Percentiles rank a stretch among this genome's conserved stretches.
phyloP scores from a whole-genome alignment of 2,329 filamentous ascomycete genomes.

The Trichoderma afroharzianum region DNA sequence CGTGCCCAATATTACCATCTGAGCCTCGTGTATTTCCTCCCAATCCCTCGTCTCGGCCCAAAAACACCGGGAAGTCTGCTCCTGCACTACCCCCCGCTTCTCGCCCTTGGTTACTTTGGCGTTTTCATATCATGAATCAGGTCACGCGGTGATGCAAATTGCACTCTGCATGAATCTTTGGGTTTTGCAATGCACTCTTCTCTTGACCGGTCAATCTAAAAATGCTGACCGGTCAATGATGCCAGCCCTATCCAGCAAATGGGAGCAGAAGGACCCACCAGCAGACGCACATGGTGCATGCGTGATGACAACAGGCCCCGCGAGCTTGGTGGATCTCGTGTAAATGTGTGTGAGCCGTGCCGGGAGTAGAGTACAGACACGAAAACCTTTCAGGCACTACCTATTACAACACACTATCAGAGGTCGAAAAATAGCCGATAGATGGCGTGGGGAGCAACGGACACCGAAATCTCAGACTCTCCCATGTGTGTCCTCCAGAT shows the following conservation, averaged over 20 bases:
- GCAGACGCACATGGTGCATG: neutral
- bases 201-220: conserved; percentile 12
- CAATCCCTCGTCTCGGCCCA: neutral
- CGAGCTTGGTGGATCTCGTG: neutral
- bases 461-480: neutral
- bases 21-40: neutral
- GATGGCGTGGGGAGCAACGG: neutral
- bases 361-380: neutral
- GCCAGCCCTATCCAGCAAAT: conserved; percentile 13
- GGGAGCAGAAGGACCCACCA: neutral
- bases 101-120: neutral
- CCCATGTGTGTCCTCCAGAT: neutral
- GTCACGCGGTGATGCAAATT: conserved; percentile 1
- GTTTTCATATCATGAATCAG: neutral
- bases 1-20: neutral
- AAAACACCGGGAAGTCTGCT: neutral
- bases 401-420: neutral
- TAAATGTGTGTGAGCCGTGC: neutral
- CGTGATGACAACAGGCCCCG: conserved; percentile 3
- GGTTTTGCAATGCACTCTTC: neutral
- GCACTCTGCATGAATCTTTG: neutral
- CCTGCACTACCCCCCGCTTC: neutral
- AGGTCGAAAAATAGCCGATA: neutral
- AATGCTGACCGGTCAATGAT: conserved; percentile 8
- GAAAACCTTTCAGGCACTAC: neutral